Conservation (phyloP, 768 basidiomycete species). For the Naganishia antarctica region DNA sequence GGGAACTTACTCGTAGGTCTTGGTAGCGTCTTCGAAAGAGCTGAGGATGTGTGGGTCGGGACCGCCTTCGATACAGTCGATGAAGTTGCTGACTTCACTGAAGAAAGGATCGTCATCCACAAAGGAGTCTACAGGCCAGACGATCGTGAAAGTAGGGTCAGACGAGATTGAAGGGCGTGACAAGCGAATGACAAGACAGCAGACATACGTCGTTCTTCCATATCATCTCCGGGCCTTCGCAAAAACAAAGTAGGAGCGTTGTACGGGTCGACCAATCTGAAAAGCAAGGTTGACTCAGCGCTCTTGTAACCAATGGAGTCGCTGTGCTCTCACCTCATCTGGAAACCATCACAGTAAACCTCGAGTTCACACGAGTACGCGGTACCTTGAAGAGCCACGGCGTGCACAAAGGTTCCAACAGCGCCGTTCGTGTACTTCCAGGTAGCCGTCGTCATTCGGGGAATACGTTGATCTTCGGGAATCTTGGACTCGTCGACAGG, state of each 20-base stretch:
- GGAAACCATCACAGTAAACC: constrained; percentile 89
- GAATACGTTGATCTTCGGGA: constrained; percentile 80
- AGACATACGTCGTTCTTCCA: constrained; percentile 47
- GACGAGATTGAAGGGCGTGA: neutral
- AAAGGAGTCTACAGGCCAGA: constrained; percentile 31
- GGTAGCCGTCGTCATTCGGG: constrained; percentile 83
- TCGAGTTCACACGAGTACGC: constrained; percentile 94
- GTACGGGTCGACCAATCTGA: constrained; percentile 67
- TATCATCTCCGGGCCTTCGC: constrained; percentile 54
- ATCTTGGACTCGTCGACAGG: constrained; percentile 78
- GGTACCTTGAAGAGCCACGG: constrained; percentile 82
- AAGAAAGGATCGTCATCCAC: constrained; percentile 55
- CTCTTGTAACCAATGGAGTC: neutral
- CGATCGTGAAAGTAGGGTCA: too few species aligned
- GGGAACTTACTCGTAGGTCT: constrained; percentile 64
- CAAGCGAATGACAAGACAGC: neutral
- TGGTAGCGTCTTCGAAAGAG: constrained; percentile 77
- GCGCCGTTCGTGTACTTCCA: constrained; percentile 98
- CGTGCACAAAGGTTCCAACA: constrained; percentile 84
- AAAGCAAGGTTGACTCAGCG: constrained; percentile 27
- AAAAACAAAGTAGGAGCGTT: constrained; percentile 82
- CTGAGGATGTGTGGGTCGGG: constrained; percentile 76
- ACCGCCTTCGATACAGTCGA: constrained; percentile 81
- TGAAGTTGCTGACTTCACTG: constrained; percentile 83
- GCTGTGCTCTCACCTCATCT: constrained; percentile 35